Base-by-base conservation (phyloP, 2,329 filamentous ascomycete species). In the Ceratocystis lukuohia region DNA sequence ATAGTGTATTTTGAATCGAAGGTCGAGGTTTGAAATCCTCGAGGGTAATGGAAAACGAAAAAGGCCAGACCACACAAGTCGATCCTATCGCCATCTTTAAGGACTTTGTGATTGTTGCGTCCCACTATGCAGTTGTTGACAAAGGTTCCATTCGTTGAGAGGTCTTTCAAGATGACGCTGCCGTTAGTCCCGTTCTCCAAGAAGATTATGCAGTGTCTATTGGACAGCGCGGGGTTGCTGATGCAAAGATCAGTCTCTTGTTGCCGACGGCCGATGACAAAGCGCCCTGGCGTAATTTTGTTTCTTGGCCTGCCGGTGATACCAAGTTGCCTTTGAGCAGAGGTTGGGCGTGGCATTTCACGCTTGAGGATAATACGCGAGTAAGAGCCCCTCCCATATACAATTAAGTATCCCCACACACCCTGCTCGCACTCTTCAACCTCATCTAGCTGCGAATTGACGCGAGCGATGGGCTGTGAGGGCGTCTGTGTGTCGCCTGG, bases 121-220 rank as follows among this genome's bases (percentile, higher is more conserved):
- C 94, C 94, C 28, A 99, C 84, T 37, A 96, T 82, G 17, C 87
- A 88, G 71, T 96, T 91, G 72, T 97, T 97, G 71, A 99, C 88
- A 73, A 92, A 99, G 0, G 95, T 99, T 63, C 94, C 94, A 74
- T 99, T 99, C 73, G 87, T 94, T 5, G 94, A 99, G 22, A 97
- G 78, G 74, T 99, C 94, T 74, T 99, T 92, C 4, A 99, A 76
- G 12, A 97, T 83, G 53, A 84, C 81, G 70, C 80, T 82, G 74
- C 83, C 79, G 17, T 77, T 75, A 8, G 78, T 80, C 70, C 83
- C 83, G 69, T 83, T 83, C 72, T 85, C 82, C 25, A 77, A 80
- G 71, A 88, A 89, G 1, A 90, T 70, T 7, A 89, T 76, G 69
- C 87, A 90, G 75, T 92, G 89, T 3, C 92, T 84, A 73, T 97